Base-by-base conservation (phyloP, 331 rosid species). In the Phaseolus coccineus region DNA sequence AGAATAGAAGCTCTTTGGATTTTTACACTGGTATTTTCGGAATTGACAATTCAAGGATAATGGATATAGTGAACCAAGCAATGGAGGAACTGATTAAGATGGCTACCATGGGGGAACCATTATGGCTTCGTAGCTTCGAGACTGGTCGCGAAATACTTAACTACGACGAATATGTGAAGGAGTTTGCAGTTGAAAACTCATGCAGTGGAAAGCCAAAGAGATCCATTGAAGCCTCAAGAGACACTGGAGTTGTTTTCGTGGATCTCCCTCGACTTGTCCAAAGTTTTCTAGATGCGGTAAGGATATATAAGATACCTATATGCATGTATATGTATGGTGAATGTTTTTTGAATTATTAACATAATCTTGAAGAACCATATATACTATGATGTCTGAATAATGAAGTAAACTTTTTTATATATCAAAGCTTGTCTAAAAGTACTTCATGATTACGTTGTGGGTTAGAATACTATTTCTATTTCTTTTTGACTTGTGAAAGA, bases 141-240 rank as follows among this genome's bases (percentile, higher is more conserved):
- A 91, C 94, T 0, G 96, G 97, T 25, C 91, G 99, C 0, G 94
- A 96, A 58, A 93, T 93, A 33, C 92, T 96, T 0, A 93, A 96
- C 78, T 96, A 96, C 30, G 99, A 96, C 42, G 97, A 93, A 83
- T 93, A 96, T 51, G 4, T 89, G 47, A 96, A 91, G 82, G 94
- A 89, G 48, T 93, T 91, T 57, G 52, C 78, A 12, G 56, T 77
- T 65, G 84, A 81, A 55, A 84, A 40, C 57, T 80, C 89, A 1
- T 37, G 66, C 76, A 73, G 8, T 31, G 83, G 8, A 11, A 69
- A 88, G 22, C 82, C 90, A 24, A 91, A 89, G 75, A 87, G 92
- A 87, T 90, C 93, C 79, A 91, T 95, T 10, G 99, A 95, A 80
- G 98, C 96, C 61, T 93, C 98, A 2, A 86, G 99, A 82, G 96